Conservation (phyloP, 73 alveolate species). For the Symbiodinium pilosum region DNA sequence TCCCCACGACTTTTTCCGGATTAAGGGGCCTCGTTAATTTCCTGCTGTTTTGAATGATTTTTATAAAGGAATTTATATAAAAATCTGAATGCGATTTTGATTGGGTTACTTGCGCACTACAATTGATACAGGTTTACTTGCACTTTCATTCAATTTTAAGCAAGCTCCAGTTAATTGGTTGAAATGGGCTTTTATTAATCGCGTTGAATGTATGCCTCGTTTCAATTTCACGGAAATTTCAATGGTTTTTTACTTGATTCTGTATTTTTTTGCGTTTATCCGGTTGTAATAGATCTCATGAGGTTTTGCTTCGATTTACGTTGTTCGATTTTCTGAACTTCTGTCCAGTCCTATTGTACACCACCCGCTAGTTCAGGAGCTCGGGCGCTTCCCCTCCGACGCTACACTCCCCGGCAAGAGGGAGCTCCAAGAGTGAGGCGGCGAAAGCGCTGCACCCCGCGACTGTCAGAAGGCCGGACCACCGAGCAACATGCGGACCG, state of each 20-base stretch:
- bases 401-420: neutral
- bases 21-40: too few relatives aligned
- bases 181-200: too few relatives aligned
- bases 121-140: too few relatives aligned
- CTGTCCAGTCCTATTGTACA: neutral
- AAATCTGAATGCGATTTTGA: too few relatives aligned
- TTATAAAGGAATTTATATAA: too few relatives aligned
- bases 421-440: neutral
- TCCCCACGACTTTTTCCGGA: too few relatives aligned
- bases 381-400: neutral
- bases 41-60: too few relatives aligned
- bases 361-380: neutral
- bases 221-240: neutral
- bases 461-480: neutral
- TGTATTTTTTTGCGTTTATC: neutral
- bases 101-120: too few relatives aligned
- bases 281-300: neutral
- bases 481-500: too few relatives aligned
- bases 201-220: too few relatives aligned
- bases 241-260: neutral
- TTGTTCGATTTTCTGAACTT: neutral
- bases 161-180: too few relatives aligned
- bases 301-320: neutral
- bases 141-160: too few relatives aligned
- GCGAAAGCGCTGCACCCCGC: neutral